These are phyloP conservation scores for Trichomonas tenax DNA, from an alignment of 208 protist genomes.

Conservation along the genomic window DNA sequence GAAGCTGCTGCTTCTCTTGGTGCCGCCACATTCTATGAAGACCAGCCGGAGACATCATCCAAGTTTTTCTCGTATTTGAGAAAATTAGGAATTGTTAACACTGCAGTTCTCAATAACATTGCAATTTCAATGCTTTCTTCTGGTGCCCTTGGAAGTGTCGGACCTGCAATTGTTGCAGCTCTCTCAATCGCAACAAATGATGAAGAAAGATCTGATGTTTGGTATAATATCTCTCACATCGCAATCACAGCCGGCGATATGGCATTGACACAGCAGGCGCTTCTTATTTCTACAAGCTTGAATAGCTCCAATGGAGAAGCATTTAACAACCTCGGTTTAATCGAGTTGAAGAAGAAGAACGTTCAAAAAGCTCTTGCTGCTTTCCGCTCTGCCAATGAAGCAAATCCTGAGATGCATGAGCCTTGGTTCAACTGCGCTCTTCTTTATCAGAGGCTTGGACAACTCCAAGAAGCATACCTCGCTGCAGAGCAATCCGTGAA, in stretches of 20 bases:
- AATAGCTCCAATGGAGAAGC: background rate
- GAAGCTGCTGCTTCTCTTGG: background rate
- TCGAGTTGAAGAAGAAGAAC: background rate
- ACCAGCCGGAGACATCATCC: constrained; percentile 10
- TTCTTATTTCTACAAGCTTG: background rate
- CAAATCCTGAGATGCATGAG: constrained; percentile 14
- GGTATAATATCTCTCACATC: constrained; percentile 20
- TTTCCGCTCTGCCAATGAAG: background rate
- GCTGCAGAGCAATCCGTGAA: background rate
- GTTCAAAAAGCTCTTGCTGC: background rate
- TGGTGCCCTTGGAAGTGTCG: background rate
- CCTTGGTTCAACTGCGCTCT: constrained; percentile 11
- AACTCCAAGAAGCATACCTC: background rate
- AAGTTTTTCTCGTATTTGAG: background rate
- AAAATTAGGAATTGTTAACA: background rate
- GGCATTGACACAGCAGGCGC: background rate
- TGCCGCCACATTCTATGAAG: background rate
- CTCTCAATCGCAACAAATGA: background rate
- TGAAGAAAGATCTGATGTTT: constrained; percentile 3
- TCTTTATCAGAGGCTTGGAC: background rate
- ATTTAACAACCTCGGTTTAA: background rate
- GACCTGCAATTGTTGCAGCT: background rate
- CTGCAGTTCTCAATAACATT: background rate
- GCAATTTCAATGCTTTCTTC: background rate
- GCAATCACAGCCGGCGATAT: background rate